Base-by-base conservation (phyloP, 2,329 filamentous ascomycete species). In the Periconia digitata region DNA sequence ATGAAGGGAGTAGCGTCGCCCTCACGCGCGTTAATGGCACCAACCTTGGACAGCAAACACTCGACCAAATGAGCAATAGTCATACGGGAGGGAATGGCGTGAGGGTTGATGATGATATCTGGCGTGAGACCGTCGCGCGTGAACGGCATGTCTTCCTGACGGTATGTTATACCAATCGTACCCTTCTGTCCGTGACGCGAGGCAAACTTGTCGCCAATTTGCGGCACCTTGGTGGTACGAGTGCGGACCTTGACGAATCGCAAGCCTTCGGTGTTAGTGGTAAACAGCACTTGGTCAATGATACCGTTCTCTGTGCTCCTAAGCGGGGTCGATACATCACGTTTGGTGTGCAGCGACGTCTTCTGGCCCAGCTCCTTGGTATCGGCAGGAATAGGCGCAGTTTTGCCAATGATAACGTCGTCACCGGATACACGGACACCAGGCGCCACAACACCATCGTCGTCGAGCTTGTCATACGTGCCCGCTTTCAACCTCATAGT, bases 61-160 rank as follows among this genome's bases (percentile, higher is more conserved):
- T 99, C 94, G 71, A 99, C 95, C 83, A 99, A 92, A 81, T 99
- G 94, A 63, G 94, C 94, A 85, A 99, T 99, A 2, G 95, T 99
- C 94, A 99, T 99, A 84, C 94, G 94, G 46, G 94, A 99, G 0
- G 94, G 94, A 82, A 99, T 99, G 69, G 94, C 95, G 81, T 99
- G 94, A 1, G 94, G 94, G 74, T 99, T 99, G 80, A 99, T 97
- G 73, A 99, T 96, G 55, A 99, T 81, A 73, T 99, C 95, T 0
- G 95, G 94, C 0, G 87, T 88, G 44, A 99, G 83, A 63, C 95
- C 94, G 70, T 97, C 90, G 32, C 85, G 80, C 3, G 90, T 94
- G 73, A 99, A 99, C 0, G 95, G 95, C 95, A 99, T 99, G 67
- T 99, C 95, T 73, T 99, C 94, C 63, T 95, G 90, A 42, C 92